These are phyloP conservation scores for Diaporthe sp. DNA, from an alignment of 2,329 filamentous ascomycete species.

Conservation along the genomic window DNA sequence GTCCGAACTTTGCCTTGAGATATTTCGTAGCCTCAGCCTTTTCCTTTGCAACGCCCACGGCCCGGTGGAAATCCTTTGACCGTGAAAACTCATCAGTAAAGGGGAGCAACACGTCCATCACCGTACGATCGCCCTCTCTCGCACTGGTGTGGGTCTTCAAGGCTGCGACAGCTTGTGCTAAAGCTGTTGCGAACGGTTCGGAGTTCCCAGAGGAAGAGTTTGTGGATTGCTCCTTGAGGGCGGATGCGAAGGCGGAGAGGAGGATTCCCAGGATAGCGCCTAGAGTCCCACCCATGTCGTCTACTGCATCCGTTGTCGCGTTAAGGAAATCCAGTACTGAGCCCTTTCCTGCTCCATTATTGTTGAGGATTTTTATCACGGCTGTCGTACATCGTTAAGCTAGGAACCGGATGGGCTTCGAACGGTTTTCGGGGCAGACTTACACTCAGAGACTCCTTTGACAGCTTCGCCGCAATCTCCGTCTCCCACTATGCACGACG, in stretches of 20 bases:
- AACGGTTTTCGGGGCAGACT: neutral
- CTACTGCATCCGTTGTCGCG: conserved; percentile 49
- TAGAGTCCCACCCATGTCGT: conserved; percentile 52
- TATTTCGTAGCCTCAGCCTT: conserved; percentile 49
- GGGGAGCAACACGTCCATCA: conserved; percentile 37
- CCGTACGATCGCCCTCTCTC: conserved; percentile 44
- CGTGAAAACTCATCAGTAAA: conserved; percentile 42
- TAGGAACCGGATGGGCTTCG: too few species aligned
- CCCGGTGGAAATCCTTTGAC: conserved; percentile 34
- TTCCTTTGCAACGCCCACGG: conserved; percentile 44
- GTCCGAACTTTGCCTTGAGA: conserved; percentile 48
- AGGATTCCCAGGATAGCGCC: conserved; percentile 48
- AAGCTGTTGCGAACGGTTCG: conserved; percentile 35
- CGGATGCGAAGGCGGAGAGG: conserved; percentile 43
- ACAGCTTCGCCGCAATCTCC: conserved; percentile 52
- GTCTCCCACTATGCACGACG: conserved; percentile 46
- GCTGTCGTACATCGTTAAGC: conserved; percentile 4
- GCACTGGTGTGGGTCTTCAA: conserved; percentile 44
- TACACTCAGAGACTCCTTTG: conserved; percentile 44
- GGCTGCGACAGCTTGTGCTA: conserved; percentile 38
- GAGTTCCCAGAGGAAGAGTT: neutral
- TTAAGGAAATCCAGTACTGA: conserved; percentile 49
- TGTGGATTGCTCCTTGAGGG: conserved; percentile 28
- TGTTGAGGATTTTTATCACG: conserved; percentile 31
- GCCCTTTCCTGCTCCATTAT: conserved; percentile 44